Conservation (phyloP, 331 rosid genomes). For the Pyracantha coccinea region DNA sequence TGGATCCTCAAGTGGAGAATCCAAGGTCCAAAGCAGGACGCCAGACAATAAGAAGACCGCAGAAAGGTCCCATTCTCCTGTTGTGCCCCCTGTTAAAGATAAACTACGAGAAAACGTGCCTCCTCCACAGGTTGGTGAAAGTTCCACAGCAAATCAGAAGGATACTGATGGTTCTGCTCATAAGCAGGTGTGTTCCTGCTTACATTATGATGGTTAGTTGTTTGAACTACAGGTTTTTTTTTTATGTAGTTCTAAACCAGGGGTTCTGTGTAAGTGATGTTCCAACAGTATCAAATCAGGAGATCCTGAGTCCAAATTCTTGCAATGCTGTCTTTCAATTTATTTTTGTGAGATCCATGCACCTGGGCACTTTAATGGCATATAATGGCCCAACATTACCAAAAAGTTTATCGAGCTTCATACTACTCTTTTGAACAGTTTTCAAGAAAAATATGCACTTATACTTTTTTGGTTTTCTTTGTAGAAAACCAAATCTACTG, state of each 20-base stretch:
- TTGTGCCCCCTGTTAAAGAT: slow-evolving; percentile 12
- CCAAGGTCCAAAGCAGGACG: slow-evolving; percentile 26
- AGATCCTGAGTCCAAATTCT: too few species aligned
- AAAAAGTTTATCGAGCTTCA: too few species aligned
- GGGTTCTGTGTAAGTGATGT: too few species aligned
- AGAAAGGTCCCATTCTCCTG: slow-evolving; percentile 19
- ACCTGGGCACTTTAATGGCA: too few species aligned
- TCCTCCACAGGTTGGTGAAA: slow-evolving; percentile 24
- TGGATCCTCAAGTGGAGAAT: slow-evolving; percentile 30
- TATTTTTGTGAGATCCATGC: too few species aligned
- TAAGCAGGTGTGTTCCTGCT: slow-evolving; percentile 16
- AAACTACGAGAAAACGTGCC: slow-evolving; percentile 15
- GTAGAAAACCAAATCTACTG: slow-evolving; percentile 23
- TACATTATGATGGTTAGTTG: background rate
- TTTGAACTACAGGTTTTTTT: background rate
- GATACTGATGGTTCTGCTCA: slow-evolving; percentile 18
- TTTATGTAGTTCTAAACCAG: background rate
- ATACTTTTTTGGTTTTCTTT: slow-evolving; percentile 4
- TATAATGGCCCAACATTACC: too few species aligned
- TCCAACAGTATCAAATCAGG: too few species aligned
- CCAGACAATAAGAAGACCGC: slow-evolving; percentile 22
- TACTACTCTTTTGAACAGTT: background rate
- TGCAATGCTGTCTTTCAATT: too few species aligned
- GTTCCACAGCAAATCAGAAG: slow-evolving; percentile 17
- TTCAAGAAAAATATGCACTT: background rate